phyloP scores from a whole-genome alignment of 2,329 filamentous ascomycete genomes.

The Penicillium occitanis region DNA sequence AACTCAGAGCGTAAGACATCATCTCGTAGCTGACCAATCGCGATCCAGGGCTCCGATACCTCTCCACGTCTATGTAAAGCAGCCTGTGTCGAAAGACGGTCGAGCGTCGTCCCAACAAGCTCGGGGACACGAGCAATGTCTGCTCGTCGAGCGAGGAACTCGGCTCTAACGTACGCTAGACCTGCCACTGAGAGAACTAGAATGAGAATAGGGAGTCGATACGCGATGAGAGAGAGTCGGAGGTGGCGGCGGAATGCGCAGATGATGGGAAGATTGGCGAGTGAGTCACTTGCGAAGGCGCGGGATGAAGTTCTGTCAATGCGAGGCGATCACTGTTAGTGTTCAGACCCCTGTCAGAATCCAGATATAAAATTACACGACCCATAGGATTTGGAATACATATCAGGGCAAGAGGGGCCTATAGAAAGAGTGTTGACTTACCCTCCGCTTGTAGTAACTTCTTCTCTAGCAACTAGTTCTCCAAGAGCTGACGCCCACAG shows the following conservation, averaged over 20 bases:
- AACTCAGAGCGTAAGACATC: slow-evolving; percentile 85
- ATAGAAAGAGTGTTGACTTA: slow-evolving; percentile 47
- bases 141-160: slow-evolving; percentile 62
- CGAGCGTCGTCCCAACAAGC: slow-evolving; percentile 79
- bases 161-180: slow-evolving; percentile 63
- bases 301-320: slow-evolving; percentile 71
- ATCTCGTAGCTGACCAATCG: slow-evolving; percentile 84
- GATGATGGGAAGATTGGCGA: slow-evolving; percentile 84
- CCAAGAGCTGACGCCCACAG: slow-evolving; percentile 58
- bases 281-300: slow-evolving; percentile 78
- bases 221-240: slow-evolving; percentile 50
- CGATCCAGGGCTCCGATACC: slow-evolving; percentile 75
- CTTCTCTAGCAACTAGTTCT: slow-evolving; percentile 57
- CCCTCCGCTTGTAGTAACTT: slow-evolving; percentile 59
- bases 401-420: slow-evolving; percentile 23
- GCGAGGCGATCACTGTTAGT: slow-evolving; percentile 84
- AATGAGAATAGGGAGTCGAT: slow-evolving; percentile 53
- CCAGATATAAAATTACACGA: slow-evolving; percentile 26
- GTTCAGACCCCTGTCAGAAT: slow-evolving; percentile 53
- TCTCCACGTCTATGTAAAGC: slow-evolving; percentile 68
- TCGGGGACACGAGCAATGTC: slow-evolving; percentile 73
- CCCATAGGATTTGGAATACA: slow-evolving; percentile 22
- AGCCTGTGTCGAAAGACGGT: slow-evolving; percentile 79
- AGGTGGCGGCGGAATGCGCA: slow-evolving; percentile 49
- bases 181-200: slow-evolving; percentile 47